These are phyloP conservation scores for Pseudohyphozyma bogoriensis DNA, from an alignment of 768 basidiomycete genomes.

Conservation along the genomic window DNA sequence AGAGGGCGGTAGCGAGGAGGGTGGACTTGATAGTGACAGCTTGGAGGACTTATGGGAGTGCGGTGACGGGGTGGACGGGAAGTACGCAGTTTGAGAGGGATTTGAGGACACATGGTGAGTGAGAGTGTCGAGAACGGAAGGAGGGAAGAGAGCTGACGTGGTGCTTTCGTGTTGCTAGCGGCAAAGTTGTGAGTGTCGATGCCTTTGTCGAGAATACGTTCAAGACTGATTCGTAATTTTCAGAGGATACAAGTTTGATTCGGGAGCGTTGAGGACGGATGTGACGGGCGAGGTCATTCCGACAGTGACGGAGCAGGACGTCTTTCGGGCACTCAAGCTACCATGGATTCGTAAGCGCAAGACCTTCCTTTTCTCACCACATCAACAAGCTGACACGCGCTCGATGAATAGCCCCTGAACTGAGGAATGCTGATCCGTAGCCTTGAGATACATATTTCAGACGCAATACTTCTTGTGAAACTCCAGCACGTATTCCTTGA, in stretches of 20 bases:
- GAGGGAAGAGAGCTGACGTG: no score
- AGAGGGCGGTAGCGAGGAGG: conserved; percentile 7
- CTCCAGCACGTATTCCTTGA: no score
- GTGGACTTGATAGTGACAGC: conserved; percentile 21
- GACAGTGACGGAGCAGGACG: conserved; percentile 18
- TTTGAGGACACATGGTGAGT: background rate
- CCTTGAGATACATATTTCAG: no score
- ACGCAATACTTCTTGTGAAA: no score
- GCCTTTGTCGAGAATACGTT: background rate
- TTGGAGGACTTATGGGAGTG: conserved; percentile 12
- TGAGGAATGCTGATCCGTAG: no score
- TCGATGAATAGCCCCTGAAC: no score
- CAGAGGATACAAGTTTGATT: conserved; percentile 15
- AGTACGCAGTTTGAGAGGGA: background rate
- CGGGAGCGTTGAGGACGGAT: conserved; percentile 3
- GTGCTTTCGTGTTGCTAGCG: no score
- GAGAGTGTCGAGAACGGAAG: no score
- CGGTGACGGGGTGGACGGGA: conserved; percentile 6
- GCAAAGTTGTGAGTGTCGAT: background rate
- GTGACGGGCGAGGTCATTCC: conserved; percentile 8
- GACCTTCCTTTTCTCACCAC: no score
- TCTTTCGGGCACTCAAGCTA: conserved; percentile 17
- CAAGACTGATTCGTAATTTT: background rate
- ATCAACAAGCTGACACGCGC: no score
- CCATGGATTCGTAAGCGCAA: conserved; percentile 16